Evolutionary conservation across 495 filamentous ascomycete genomes (phyloP).

Genomic region (Annulohypoxylon moriforme): DNA sequence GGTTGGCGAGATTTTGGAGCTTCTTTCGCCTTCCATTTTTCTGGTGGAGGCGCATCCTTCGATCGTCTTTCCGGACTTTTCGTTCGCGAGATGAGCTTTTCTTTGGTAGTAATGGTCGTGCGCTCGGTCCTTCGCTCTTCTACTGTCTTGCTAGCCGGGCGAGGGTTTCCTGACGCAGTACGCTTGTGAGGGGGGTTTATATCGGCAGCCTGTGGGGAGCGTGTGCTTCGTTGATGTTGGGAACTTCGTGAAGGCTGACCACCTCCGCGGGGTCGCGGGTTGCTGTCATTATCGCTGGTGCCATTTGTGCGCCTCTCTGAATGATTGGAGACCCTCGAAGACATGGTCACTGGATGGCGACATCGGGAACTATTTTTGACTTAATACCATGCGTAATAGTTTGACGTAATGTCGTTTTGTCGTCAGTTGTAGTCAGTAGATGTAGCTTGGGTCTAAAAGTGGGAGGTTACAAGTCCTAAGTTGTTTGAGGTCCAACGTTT

Average conservation of each 20-base stretch:
- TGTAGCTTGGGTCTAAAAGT: neutral
- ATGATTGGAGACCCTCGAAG: conserved; percentile 50
- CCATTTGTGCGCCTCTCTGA: conserved; percentile 57
- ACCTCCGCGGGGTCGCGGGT: conserved; percentile 53
- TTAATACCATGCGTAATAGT: conserved; percentile 22
- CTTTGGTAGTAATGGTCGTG: conserved; percentile 70
- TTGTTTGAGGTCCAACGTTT: too few relatives aligned
- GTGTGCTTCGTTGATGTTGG: conserved; percentile 40
- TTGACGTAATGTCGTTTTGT: conserved; percentile 11
- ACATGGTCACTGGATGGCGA: conserved; percentile 50
- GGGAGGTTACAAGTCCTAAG: conserved; percentile 9
- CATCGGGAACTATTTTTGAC: conserved; percentile 34
- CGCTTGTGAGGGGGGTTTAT: conserved; percentile 56
- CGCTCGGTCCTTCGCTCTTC: conserved; percentile 63
- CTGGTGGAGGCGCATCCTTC: conserved; percentile 48
- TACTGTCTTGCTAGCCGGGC: conserved; percentile 53
- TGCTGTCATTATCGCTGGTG: conserved; percentile 49
- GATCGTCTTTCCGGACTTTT: conserved; percentile 74
- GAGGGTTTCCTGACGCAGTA: conserved; percentile 55
- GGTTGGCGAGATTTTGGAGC: conserved; percentile 57
- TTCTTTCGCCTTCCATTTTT: conserved; percentile 50
- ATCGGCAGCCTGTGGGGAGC: conserved; percentile 43
- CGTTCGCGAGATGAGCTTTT: conserved; percentile 70
- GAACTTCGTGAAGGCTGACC: conserved; percentile 32
- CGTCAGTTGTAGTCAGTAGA: neutral